Conservation (phyloP, 805 yeast species). For the Candida silvicultrix region DNA sequence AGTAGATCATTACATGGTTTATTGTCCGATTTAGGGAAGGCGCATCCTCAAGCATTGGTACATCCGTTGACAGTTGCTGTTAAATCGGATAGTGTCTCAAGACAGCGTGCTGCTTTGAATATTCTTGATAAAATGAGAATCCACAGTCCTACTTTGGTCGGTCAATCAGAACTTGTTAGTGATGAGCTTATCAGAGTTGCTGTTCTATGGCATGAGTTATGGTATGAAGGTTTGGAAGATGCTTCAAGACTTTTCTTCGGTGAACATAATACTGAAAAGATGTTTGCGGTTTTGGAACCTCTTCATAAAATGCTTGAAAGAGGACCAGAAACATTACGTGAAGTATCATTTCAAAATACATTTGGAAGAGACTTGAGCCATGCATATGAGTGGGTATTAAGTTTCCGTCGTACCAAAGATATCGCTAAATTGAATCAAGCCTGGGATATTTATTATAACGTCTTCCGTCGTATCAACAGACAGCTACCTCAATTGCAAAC, state of each 20-base stretch:
- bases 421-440: slow-evolving; percentile 89
- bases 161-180: slow-evolving; percentile 92
- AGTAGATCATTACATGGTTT: slow-evolving; percentile 74
- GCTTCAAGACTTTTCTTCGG: slow-evolving; percentile 92
- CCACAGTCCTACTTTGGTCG: slow-evolving; percentile 79
- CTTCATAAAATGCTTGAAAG: slow-evolving; percentile 76
- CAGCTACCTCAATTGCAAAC: slow-evolving; percentile 84
- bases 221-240: slow-evolving; percentile 97
- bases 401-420: slow-evolving; percentile 80
- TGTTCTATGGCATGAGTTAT: slow-evolving; percentile 93
- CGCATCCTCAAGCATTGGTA: slow-evolving; percentile 95
- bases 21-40: slow-evolving; percentile 82
- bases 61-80: slow-evolving; percentile 95
- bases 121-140: slow-evolving; percentile 89
- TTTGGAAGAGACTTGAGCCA: slow-evolving; percentile 90
- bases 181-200: slow-evolving; percentile 91
- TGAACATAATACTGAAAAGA: slow-evolving; percentile 89
- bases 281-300: slow-evolving; percentile 89
- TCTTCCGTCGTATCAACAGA: slow-evolving; percentile 84
- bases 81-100: slow-evolving; percentile 81
- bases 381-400: slow-evolving; percentile 90
- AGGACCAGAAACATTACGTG: slow-evolving; percentile 91
- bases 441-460: slow-evolving; percentile 94
- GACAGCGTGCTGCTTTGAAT: slow-evolving; percentile 87
- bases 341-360: slow-evolving; percentile 85